Evolutionary conservation across 1,284 basidiomycete species (phyloP).

Genomic region (Mycena sp.): DNA sequence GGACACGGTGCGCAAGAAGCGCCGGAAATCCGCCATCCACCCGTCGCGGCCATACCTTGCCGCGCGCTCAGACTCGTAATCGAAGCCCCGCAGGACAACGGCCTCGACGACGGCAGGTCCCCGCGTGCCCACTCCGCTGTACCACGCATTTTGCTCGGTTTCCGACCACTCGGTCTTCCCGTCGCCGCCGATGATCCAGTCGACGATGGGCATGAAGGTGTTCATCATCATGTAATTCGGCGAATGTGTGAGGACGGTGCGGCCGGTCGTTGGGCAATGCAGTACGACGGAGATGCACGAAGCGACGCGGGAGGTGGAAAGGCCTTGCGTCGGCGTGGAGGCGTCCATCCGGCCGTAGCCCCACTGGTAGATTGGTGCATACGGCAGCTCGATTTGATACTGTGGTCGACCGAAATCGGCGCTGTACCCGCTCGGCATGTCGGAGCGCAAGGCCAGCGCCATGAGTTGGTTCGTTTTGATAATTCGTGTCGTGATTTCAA

Average conservation of each 20-base stretch:
- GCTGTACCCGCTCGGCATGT: too few relatives aligned
- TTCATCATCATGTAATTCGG: background rate
- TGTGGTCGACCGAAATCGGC: too few relatives aligned
- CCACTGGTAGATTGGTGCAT: background rate
- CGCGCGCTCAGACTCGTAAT: background rate
- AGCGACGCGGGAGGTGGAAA: background rate
- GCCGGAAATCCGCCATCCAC: background rate
- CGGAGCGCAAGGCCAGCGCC: too few relatives aligned
- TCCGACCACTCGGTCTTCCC: background rate
- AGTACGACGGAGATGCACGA: background rate
- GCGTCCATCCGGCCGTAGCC: background rate
- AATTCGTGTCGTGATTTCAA: too few relatives aligned
- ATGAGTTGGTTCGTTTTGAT: too few relatives aligned
- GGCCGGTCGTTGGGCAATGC: background rate
- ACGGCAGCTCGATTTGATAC: too few relatives aligned
- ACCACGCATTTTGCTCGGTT: background rate
- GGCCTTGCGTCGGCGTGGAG: background rate
- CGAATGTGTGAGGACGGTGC: background rate
- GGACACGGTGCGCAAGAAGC: background rate
- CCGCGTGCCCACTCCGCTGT: background rate
- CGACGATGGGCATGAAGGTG: background rate
- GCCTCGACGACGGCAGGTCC: background rate
- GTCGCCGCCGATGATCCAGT: conserved; percentile 1
- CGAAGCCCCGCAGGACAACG: background rate
- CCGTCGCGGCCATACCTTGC: background rate